A percentile compares a stretch with the other conserved stretches of the same genome.
Conservation (phyloP, 2,329 filamentous ascomycete species). For the Diaporthe sp. region DNA sequence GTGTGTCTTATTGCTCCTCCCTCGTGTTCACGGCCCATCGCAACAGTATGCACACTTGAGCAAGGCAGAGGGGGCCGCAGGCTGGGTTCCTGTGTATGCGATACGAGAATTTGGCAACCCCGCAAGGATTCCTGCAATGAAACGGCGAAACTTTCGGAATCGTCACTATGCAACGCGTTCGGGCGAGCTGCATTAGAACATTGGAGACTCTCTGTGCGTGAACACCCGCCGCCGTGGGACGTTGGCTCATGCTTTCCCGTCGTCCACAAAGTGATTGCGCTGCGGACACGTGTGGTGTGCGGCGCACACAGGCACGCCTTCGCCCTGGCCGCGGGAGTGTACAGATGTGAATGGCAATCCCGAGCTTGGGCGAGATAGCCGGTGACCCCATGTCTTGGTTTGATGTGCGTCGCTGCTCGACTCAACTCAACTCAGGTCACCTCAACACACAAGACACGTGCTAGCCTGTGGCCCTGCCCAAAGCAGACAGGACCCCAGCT, state of each 20-base stretch:
- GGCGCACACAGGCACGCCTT: neutral
- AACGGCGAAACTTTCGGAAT: slow-evolving; percentile 29
- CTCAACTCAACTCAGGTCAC: neutral
- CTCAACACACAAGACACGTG: slow-evolving; percentile 14
- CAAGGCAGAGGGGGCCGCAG: neutral
- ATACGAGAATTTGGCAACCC: slow-evolving; percentile 24
- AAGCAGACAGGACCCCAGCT: slow-evolving; percentile 21
- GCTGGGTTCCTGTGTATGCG: neutral
- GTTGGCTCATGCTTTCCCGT: neutral
- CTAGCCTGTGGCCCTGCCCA: neutral
- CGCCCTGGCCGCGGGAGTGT: neutral
- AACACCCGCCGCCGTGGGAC: slow-evolving; percentile 19
- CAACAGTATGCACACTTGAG: neutral
- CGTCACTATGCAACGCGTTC: slow-evolving; percentile 25
- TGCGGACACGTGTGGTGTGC: slow-evolving; percentile 2
- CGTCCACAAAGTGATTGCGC: slow-evolving; percentile 11
- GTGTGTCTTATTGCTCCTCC: neutral
- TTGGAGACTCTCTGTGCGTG: neutral
- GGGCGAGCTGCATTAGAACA: slow-evolving; percentile 11
- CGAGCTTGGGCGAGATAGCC: neutral
- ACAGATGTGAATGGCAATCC: neutral
- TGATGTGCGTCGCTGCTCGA: slow-evolving; percentile 14
- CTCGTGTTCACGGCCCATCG: slow-evolving; percentile 1
- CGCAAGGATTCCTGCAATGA: slow-evolving; percentile 16
- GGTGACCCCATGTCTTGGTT: slow-evolving; percentile 21